Evolutionary conservation across 352 stramenopile genomes (phyloP), one percentile per base, ranked within the genome.

Genomic region (Pythium periplocum): DNA sequence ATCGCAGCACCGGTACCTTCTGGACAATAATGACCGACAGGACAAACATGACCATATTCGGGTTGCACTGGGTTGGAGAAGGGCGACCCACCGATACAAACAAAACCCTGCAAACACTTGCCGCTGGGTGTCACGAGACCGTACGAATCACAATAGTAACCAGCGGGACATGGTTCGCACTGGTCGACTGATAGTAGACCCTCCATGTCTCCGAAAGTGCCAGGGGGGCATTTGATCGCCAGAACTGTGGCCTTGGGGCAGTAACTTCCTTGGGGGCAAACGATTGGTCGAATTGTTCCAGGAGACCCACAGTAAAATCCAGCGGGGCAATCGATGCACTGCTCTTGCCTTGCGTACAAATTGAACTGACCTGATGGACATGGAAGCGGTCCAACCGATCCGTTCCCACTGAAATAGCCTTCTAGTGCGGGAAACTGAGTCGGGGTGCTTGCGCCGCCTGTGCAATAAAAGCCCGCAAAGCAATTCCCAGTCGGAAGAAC

Each of bases 101-200:
- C 64, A 57, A 86, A 90, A 0, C 81, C 81, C 55, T 75, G 76
- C 6, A 87, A 69, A 50, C 81, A 92, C 3, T 59, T 62, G 0
- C 73, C 78, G 58, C 77, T 89, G 11, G 71, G 74, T 2, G 45
- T 38, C 0, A 58, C 73, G 1, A 86, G 54, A 1, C 80, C 85
- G 47, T 87, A 92, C 11, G 87, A 85, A 47, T 97, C 90, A 59
- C 93, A 98, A 45, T 90, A 98, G 31, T 67, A 78, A 0, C 92
- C 92, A 6, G 75, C 64, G 7, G 83, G 69, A 64, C 93, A 98
- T 17, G 66, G 37, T 30, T 78, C 71, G 48, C 93, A 98, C 54
- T 96, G 81, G 0, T 72, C 59, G 26, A 79, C 64, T 26, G 73
- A 70, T 6, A 83, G 62, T 0, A 97, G 68, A n/a, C 82, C 78